These are phyloP conservation scores for Trichosanthes truncata DNA, from an alignment of 306 rosid genomes.

Conservation along the genomic window DNA sequence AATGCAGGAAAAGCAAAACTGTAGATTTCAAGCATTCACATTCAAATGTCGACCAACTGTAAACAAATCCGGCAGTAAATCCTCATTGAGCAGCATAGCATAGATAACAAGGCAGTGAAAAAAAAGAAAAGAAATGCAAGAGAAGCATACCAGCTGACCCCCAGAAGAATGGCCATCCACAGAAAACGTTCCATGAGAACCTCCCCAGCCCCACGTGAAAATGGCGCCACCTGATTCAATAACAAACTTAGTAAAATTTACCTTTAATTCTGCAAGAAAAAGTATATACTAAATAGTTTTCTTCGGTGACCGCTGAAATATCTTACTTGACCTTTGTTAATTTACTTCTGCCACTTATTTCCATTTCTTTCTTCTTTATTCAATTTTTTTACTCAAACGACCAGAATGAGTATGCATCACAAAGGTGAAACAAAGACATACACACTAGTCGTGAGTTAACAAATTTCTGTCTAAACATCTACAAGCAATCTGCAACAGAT, in stretches of 20 bases:
- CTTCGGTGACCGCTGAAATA: background rate
- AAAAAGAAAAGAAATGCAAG: background rate
- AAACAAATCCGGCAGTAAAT: background rate
- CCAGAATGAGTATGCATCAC: background rate
- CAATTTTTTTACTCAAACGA: background rate
- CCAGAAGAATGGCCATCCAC: conserved; percentile 79
- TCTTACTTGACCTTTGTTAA: background rate
- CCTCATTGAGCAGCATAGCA: background rate
- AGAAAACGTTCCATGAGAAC: conserved; percentile 85
- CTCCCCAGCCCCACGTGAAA: conserved; percentile 99
- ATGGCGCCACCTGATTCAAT: conserved; percentile 49
- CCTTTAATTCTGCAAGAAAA: background rate
- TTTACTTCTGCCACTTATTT: background rate
- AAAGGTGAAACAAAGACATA: background rate
- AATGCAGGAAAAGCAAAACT: background rate
- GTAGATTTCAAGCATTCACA: background rate
- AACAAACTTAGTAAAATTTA: background rate
- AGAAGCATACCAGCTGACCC: conserved; percentile 77
- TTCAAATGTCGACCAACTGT: background rate
- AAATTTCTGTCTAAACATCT: background rate
- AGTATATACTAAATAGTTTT: background rate
- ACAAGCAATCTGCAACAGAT: background rate
- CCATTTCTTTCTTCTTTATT: background rate
- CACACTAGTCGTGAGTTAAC: background rate
- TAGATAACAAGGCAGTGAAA: background rate